Base-by-base conservation (phyloP, 495 filamentous ascomycete species). In the Trichodelitschia bisporula region DNA sequence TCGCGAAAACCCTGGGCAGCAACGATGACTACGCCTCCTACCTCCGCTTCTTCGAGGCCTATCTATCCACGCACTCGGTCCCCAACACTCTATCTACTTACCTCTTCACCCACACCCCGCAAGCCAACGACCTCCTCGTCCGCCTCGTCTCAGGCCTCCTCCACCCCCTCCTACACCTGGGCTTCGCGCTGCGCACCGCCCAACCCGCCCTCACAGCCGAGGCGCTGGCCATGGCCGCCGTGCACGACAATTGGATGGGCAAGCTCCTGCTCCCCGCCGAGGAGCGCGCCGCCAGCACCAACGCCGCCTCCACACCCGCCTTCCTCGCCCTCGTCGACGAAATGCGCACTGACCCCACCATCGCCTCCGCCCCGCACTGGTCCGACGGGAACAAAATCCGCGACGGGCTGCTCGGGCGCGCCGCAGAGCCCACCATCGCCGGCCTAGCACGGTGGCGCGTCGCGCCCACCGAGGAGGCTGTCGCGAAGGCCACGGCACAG, bases 121-220 rank as follows among this genome's bases (percentile, higher is more conserved):
- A 50, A 33, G 64, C 69, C 3, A 65, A 80, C 34, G 58, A 60
- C 32, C 54, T 82, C 55, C 38, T 77, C 3, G 46, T 50, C 1
- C 54, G 72, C 24, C 43, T 72, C 39, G 67, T 58, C 40, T 54
- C 36, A 58, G 77, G 73, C 1, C 64, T 83, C 36, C 40, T 86
- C 2, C 80, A 92, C 42, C 76, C 77, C 5, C 36, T 84, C 4
- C 90, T 91, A 39, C 78, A 90, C 39, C 59, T 90, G 8, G 77
- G 78, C 23, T 86, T 77, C 42, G 79, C 71, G 1, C 39, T 91
- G 12, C 77, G 90, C 39, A 89, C 77, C 51, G 39, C 60, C 1
- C 75, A 84, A 42, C 77, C 75, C 3, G 76, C 74, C 21, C 68
- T 92, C 24, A 57, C 90, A 12, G 75, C 79, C 1, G 69, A 86